phyloP scores from a whole-genome alignment of 768 basidiomycete species.

The Asterophora lycoperdoides region DNA sequence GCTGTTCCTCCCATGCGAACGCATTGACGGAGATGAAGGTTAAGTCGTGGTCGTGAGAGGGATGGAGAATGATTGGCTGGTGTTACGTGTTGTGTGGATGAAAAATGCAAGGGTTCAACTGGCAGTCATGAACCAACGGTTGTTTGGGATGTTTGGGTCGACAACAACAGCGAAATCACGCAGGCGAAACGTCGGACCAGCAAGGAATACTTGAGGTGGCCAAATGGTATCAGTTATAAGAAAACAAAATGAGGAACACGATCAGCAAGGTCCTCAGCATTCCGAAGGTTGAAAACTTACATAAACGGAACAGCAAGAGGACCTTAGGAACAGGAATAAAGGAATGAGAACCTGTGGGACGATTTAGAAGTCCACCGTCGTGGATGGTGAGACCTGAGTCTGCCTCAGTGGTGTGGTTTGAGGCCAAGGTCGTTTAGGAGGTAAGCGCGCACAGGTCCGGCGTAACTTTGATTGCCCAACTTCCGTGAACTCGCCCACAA shows the following conservation, averaged over 20 bases:
- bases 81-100: slow-evolving; percentile 30
- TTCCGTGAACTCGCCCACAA: slow-evolving; percentile 17
- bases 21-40: slow-evolving; percentile 31
- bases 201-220: slow-evolving; percentile 3
- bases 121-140: slow-evolving; percentile 7
- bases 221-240: slow-evolving; percentile 4
- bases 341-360: slow-evolving; percentile 5
- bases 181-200: slow-evolving; percentile 5
- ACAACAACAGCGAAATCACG: slow-evolving; percentile 16
- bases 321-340: slow-evolving; percentile 9
- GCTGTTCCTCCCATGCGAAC: slow-evolving; percentile 40
- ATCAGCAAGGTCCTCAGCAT: slow-evolving; percentile 14
- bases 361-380: slow-evolving; percentile 7
- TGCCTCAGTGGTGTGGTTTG: slow-evolving; percentile 10
- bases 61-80: slow-evolving; percentile 19
- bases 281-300: slow-evolving; percentile 28
- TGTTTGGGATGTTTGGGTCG: slow-evolving; percentile 7
- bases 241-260: slow-evolving; percentile 10
- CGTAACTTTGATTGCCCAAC: slow-evolving; percentile 16
- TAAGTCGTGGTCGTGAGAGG: slow-evolving; percentile 20
- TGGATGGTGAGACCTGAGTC: slow-evolving; percentile 4
- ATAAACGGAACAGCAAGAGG: slow-evolving; percentile 16
- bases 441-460: slow-evolving; percentile 12
- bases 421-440: slow-evolving; percentile 4
- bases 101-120: slow-evolving; percentile 30